phyloP scores from a whole-genome alignment of 148 eudicot genomes.

The Vaccinium macrocarpon region DNA sequence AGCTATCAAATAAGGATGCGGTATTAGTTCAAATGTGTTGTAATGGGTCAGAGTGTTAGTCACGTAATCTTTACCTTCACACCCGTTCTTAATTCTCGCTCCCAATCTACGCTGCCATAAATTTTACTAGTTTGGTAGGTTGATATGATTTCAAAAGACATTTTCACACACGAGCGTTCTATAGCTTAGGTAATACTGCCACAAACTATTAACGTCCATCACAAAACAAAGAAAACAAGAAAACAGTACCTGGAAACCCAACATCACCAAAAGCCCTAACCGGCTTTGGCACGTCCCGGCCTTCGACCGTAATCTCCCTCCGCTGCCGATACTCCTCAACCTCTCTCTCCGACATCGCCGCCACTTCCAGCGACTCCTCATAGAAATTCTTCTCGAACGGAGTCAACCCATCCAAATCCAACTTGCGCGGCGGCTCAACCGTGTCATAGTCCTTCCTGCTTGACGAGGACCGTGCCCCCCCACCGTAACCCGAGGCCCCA shows the following conservation, averaged over 20 bases:
- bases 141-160: too few relatives aligned
- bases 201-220: neutral
- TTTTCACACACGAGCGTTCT: too few relatives aligned
- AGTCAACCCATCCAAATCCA: conserved; percentile 83
- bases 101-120: too few relatives aligned
- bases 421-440: conserved; percentile 47
- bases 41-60: too few relatives aligned
- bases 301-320: conserved; percentile 89
- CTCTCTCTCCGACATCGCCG: conserved; percentile 72
- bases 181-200: neutral
- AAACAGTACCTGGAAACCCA: conserved; percentile 76
- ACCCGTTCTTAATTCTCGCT: too few relatives aligned
- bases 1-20: neutral
- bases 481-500: conserved; percentile 38
- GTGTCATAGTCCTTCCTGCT: conserved; percentile 44
- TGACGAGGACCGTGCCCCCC: conserved; percentile 34
- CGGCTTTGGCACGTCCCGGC: conserved; percentile 88
- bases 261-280: conserved; percentile 65
- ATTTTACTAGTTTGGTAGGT: too few relatives aligned
- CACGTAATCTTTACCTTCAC: too few relatives aligned
- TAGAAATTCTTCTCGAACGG: conserved; percentile 95
- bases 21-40: neutral
- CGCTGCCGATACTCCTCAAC: conserved; percentile 61
- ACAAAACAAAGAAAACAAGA: neutral
- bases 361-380: conserved; percentile 57